Conservation (phyloP, 495 filamentous ascomycete species). For the Staphylotrichum longicolle region DNA sequence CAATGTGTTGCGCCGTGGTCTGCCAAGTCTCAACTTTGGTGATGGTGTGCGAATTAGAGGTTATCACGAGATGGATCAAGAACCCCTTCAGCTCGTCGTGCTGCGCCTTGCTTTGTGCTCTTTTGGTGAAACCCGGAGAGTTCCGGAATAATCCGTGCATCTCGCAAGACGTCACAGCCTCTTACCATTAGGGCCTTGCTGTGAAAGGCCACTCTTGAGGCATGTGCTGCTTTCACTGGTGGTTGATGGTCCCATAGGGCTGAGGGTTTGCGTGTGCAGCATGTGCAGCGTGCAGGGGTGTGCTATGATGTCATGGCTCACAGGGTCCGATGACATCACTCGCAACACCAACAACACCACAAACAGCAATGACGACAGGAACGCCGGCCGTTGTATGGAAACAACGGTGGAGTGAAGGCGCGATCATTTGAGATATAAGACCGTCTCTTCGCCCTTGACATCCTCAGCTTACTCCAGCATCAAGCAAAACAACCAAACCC, state of each 20-base stretch:
- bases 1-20: too few relatives aligned
- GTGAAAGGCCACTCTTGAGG: background rate
- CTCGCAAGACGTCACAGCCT: background rate
- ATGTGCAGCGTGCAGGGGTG: background rate
- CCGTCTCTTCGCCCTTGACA: background rate
- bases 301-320: slow-evolving; percentile 22
- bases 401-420: background rate
- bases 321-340: slow-evolving; percentile 24
- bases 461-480: background rate
- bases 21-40: too few relatives aligned
- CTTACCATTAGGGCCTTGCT: background rate
- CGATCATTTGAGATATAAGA: background rate
- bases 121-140: too few relatives aligned
- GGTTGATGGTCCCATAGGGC: background rate
- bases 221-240: background rate
- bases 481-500: background rate
- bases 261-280: background rate
- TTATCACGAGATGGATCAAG: too few relatives aligned
- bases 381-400: background rate
- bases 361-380: background rate
- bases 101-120: too few relatives aligned
- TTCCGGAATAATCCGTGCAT: too few relatives aligned
- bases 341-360: background rate
- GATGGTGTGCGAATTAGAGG: too few relatives aligned
- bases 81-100: too few relatives aligned